Base-by-base conservation (phyloP, 352 stramenopile genomes). In the Phytopythium litorale region DNA sequence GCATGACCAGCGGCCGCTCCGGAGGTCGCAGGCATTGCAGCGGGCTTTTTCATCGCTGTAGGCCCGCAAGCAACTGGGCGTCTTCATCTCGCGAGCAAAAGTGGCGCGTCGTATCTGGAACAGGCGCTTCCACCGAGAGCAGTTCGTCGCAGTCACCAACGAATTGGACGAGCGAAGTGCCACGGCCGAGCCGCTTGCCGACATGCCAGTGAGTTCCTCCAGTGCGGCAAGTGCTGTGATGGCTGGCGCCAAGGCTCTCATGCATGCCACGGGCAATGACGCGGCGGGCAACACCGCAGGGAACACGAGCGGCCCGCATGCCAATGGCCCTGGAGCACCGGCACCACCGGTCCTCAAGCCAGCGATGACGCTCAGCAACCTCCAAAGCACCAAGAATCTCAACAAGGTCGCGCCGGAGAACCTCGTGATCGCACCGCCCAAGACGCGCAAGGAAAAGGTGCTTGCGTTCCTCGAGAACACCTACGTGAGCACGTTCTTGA, bases 351-450 rank as follows among this genome's bases (percentile, higher is more conserved):
- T 67, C 25, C 65, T 82, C 35, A 79, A 78, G 37, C 53, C 71
- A 0, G 42, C 66, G 1, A 67, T 65, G 57, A 81, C 73, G 4
- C 60, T 84, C 35, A 67, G 64, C 1, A 70, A 81, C 65, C 68
- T 84, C 13, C 52, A 71, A 37, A 77, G 71, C 50, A 66, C 70
- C 23, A 85, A 77, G 55, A 79, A 73, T 43, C 71, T 83, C 53
- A 88, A 78, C 58, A 91, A 91, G 74, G 79, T 91, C 4, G 79
- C 75, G 0, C 81, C 81, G 0, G 81, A 91, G 53, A 72, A 88
- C 33, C 66, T 87, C 11, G 64, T 66, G 0, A 48, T 68, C 0
- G 63, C 78, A 0, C 61, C 68, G 8, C 63, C 67, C 13, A 49
- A 70, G 32, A 88, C 77, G 4, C 65, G 70, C 28, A 66, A 78